A percentile compares a stretch with the other conserved stretches of the same genome.
These are phyloP conservation scores for Clarireedia hainanense DNA, from an alignment of 2,329 filamentous ascomycete species.

Conservation along the genomic window DNA sequence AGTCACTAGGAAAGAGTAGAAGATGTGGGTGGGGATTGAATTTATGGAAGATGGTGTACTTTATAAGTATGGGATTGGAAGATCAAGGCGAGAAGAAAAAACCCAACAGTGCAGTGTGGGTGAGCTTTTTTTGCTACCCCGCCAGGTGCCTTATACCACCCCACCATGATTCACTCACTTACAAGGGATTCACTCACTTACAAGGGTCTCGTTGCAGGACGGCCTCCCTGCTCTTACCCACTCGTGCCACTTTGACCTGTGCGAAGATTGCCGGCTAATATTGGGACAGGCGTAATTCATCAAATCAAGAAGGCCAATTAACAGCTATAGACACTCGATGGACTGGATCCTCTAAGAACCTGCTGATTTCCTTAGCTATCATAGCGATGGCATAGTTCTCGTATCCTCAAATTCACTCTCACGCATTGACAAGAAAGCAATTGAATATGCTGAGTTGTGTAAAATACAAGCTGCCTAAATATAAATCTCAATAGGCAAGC, in stretches of 20 bases:
- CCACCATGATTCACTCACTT: background rate
- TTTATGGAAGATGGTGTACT: background rate
- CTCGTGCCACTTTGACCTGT: background rate
- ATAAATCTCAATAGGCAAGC: background rate
- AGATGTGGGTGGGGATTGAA: background rate
- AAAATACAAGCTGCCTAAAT: background rate
- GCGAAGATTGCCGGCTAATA: too few relatives aligned
- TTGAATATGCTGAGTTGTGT: background rate
- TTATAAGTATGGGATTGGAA: background rate
- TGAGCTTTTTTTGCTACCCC: background rate
- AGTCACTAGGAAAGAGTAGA: background rate
- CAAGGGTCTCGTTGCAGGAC: background rate
- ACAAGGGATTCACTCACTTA: background rate
- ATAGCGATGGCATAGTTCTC: too few relatives aligned
- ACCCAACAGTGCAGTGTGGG: background rate
- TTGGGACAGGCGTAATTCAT: too few relatives aligned
- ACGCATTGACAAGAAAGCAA: background rate
- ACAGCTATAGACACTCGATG: too few relatives aligned
- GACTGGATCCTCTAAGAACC: too few relatives aligned
- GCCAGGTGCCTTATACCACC: background rate
- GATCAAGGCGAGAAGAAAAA: background rate
- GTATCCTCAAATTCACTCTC: background rate
- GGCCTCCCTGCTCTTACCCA: background rate
- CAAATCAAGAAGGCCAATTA: too few relatives aligned
- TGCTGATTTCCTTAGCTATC: too few relatives aligned